Evolutionary conservation across 225 moss, liverwort and hornwort genomes (phyloP).

Genomic region (Takakia lepidozioides): DNA sequence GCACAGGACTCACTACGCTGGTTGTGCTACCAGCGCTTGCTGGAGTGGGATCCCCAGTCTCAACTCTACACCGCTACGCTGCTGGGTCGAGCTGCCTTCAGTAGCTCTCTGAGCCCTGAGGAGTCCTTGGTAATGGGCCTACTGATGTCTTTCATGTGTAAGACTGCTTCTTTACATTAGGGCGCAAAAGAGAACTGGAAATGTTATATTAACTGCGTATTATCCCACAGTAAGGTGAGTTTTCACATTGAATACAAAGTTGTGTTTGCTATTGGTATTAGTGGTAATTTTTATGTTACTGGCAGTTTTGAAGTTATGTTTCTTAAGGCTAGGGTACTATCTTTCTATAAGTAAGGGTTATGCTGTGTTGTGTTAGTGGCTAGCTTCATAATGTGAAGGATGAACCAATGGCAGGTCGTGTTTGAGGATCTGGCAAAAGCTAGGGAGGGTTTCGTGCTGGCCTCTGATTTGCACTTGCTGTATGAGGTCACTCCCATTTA

Average conservation of each 20-base stretch:
- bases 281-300: no score
- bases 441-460: slow-evolving; percentile 86
- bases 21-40: slow-evolving; percentile 78
- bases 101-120: slow-evolving; percentile 91
- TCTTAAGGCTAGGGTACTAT: no score
- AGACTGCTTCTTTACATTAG: no score
- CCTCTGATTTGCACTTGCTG: slow-evolving; percentile 94
- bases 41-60: slow-evolving; percentile 66
- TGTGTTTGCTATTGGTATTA: no score
- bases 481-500: slow-evolving; percentile 95
- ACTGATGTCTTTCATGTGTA: no score
- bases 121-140: slow-evolving; percentile 93
- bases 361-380: background rate
- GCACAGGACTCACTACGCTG: slow-evolving; percentile 83
- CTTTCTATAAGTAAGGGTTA: no score
- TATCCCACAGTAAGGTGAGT: no score
- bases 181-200: no score
- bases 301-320: no score
- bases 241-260: no score
- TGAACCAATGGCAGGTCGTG: slow-evolving; percentile 50
- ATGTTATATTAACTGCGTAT: no score
- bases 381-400: no score
- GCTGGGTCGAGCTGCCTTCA: slow-evolving; percentile 96
- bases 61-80: slow-evolving; percentile 73
- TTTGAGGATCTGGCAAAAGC: slow-evolving; percentile 95